Conservation (phyloP, 176 grass and related monocot species). For the Metroxylon sagu region DNA sequence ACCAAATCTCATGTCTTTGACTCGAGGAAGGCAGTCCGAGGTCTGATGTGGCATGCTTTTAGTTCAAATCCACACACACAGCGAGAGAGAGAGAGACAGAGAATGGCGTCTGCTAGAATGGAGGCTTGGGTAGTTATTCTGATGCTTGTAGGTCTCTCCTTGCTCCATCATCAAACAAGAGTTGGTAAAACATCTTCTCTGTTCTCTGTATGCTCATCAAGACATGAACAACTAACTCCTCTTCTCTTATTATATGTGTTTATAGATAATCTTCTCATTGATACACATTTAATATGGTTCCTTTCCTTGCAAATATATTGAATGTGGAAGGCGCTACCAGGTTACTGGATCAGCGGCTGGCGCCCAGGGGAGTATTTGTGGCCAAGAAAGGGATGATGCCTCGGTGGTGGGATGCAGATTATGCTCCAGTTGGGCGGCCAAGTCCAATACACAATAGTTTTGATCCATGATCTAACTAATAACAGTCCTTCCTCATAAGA, state of each 20-base stretch:
- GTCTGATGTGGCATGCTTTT: slow-evolving; percentile 1
- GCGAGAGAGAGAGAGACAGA: slow-evolving; percentile 4
- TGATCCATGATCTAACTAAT: slow-evolving; percentile 4
- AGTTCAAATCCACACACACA: slow-evolving; percentile 21
- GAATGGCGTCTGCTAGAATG: slow-evolving; percentile 37
- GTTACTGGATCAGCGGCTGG: slow-evolving; percentile 5
- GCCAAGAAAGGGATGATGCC: slow-evolving; percentile 21
- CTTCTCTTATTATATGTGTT: too few relatives aligned
- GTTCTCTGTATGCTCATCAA: not conserved
- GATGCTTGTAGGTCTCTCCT: slow-evolving; percentile 42
- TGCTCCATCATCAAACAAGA: slow-evolving; percentile 47
- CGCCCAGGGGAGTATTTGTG: not conserved
- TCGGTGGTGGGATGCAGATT: slow-evolving; percentile 52
- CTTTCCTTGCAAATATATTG: not conserved
- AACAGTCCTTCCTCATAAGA: too few relatives aligned
- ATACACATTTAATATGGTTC: not conserved
- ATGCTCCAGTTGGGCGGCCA: slow-evolving; percentile 22
- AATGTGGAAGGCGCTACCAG: slow-evolving; percentile 9
- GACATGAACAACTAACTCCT: not conserved
- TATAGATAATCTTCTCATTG: too few relatives aligned
- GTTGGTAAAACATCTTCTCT: slow-evolving; percentile 34
- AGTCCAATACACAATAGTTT: slow-evolving; percentile 43
- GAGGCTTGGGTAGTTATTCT: slow-evolving; percentile 37
- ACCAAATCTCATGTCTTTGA: slow-evolving; percentile 21
- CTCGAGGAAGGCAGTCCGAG: slow-evolving; percentile 2